Percentiles rank a stretch among this genome's conserved stretches.
These are phyloP conservation scores for Penicillium simplicissimum DNA, from an alignment of 495 filamentous ascomycete genomes.

Conservation along the genomic window DNA sequence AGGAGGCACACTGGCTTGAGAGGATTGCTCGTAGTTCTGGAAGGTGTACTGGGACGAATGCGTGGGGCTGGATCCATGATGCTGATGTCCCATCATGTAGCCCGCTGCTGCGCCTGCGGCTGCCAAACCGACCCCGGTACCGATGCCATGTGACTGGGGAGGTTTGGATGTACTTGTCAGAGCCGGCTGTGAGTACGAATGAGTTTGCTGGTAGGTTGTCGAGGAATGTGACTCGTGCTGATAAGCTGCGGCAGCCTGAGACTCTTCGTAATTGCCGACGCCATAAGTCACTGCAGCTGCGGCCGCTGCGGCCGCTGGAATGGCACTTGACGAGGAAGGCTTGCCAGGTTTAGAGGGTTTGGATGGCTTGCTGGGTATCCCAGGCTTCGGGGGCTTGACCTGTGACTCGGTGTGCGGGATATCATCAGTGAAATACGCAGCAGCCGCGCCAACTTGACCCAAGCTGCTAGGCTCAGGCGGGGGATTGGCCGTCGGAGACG, in stretches of 20 bases:
- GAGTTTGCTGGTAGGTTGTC: slow-evolving; percentile 15
- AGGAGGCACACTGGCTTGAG: slow-evolving; percentile 28
- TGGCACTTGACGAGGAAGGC: slow-evolving; percentile 27
- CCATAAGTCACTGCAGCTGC: slow-evolving; percentile 31
- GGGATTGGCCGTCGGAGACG: slow-evolving; percentile 47
- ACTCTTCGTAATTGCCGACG: slow-evolving; percentile 21
- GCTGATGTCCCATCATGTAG: slow-evolving; percentile 47
- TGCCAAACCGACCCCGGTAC: slow-evolving; percentile 42
- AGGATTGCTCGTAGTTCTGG: slow-evolving; percentile 35
- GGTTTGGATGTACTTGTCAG: slow-evolving; percentile 23
- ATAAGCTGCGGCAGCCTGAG: slow-evolving; percentile 10
- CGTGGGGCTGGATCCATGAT: slow-evolving; percentile 40
- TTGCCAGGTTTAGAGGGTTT: slow-evolving; percentile 34
- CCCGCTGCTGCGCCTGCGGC: slow-evolving; percentile 51
- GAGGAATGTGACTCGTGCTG: slow-evolving; percentile 10
- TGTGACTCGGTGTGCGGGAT: slow-evolving; percentile 18
- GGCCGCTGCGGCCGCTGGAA: slow-evolving; percentile 25
- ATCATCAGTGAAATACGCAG: slow-evolving; percentile 44
- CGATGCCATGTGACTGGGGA: slow-evolving; percentile 36
- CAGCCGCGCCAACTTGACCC: slow-evolving; percentile 52
- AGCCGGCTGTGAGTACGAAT: slow-evolving; percentile 25
- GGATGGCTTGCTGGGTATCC: slow-evolving; percentile 25
- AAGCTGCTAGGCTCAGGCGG: slow-evolving; percentile 54
- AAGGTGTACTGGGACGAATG: slow-evolving; percentile 31
- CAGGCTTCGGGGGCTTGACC: slow-evolving; percentile 25